Evolutionary conservation across 225 moss, liverwort and hornwort genomes (phyloP).

Genomic region (Pleurozium schreberi): DNA sequence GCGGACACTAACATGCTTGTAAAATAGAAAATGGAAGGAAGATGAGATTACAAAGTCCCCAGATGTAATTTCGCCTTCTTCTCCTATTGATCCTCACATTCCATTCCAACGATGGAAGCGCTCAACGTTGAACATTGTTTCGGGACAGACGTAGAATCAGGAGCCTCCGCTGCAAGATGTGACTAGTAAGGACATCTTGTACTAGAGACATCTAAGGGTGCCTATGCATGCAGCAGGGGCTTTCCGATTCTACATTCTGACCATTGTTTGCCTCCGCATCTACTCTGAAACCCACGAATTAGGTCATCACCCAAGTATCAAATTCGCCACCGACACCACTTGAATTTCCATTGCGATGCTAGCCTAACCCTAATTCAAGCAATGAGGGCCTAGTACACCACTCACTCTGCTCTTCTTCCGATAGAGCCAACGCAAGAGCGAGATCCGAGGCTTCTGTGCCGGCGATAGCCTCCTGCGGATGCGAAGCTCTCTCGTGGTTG

Average conservation of each 20-base stretch:
- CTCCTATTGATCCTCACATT: not conserved
- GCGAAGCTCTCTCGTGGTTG: constrained; percentile 23
- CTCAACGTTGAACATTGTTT: not conserved
- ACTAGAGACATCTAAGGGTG: not conserved
- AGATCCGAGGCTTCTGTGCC: constrained; percentile 23
- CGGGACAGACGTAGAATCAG: not conserved
- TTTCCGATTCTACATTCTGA: not conserved
- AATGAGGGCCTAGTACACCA: not conserved
- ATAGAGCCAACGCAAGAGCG: constrained; percentile 32
- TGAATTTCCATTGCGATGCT: not conserved
- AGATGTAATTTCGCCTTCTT: not conserved
- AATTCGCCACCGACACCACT: not conserved
- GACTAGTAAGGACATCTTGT: not conserved
- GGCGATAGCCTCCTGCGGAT: not conserved
- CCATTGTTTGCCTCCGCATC: not conserved
- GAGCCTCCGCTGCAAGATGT: not conserved
- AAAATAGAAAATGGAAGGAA: not conserved
- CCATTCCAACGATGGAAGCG: not conserved
- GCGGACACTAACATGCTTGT: not conserved
- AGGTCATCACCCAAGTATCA: not conserved
- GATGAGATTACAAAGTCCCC: not conserved
- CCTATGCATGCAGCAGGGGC: too few species aligned
- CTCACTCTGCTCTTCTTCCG: constrained; percentile 43
- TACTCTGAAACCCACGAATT: not conserved
- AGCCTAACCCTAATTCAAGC: constrained; percentile 4